A percentile compares a stretch with the other conserved stretches of the same genome.
phyloP scores from a whole-genome alignment of 257 asterid genomes.

The Solanum acaule region DNA sequence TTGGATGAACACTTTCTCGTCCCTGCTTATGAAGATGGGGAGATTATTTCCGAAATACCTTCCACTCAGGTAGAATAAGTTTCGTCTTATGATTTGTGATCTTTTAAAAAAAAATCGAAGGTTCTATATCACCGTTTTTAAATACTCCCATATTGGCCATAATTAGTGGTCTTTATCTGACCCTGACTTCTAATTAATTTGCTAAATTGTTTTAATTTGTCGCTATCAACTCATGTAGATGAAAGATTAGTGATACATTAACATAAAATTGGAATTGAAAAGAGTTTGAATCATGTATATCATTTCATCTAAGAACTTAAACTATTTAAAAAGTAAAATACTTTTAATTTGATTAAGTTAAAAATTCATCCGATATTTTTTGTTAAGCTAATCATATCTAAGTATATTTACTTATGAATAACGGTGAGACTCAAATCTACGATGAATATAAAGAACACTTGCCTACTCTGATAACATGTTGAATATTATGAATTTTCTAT shows the following conservation, averaged over 20 bases:
- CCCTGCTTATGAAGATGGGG: not conserved
- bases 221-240: not conserved
- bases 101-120: not conserved
- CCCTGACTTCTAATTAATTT: not conserved
- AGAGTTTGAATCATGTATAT: not conserved
- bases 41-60: not conserved
- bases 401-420: not conserved
- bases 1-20: not conserved
- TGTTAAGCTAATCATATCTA: no score
- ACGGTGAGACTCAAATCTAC: not conserved
- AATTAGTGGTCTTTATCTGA: not conserved
- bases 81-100: not conserved
- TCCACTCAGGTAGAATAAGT: not conserved
- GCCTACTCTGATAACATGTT: not conserved
- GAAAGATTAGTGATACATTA: not conserved
- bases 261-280: not conserved
- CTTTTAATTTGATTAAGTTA: not conserved
- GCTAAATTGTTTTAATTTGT: not conserved
- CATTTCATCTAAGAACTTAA: not conserved
- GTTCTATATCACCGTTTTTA: not conserved
- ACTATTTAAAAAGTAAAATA: not conserved
- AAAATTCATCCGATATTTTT: not conserved
- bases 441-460: not conserved
- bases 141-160: not conserved
- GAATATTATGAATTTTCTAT: not conserved